Conservation (phyloP, 2,329 filamentous ascomycete species). For the Cyphellophora attinorum region DNA sequence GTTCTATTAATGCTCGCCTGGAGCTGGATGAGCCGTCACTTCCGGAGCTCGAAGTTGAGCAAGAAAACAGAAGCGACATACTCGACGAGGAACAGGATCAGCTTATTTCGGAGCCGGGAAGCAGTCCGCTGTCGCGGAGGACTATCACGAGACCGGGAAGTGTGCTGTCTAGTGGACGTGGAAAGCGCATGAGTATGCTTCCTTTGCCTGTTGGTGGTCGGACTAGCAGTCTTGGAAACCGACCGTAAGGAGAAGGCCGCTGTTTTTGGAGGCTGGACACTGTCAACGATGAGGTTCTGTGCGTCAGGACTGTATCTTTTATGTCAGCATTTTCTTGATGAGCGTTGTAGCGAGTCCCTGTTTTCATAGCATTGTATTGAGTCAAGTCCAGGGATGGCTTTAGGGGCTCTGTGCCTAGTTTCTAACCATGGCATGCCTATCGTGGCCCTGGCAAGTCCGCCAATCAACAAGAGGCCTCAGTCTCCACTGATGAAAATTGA, state of each 20-base stretch:
- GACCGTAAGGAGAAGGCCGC: too few relatives aligned
- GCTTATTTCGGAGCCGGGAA: conserved; percentile 14
- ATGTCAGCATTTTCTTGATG: conserved; percentile 1
- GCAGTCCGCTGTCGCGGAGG: conserved; percentile 17
- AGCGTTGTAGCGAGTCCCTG: background rate
- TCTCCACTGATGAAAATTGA: too few relatives aligned
- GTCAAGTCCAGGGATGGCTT: too few relatives aligned
- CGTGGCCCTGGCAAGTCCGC: too few relatives aligned
- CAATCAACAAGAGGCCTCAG: too few relatives aligned
- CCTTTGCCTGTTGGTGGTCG: conserved; percentile 13
- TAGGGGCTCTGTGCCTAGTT: too few relatives aligned
- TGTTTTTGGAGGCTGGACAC: too few relatives aligned
- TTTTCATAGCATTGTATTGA: too few relatives aligned
- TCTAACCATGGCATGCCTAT: too few relatives aligned
- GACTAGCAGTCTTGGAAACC: conserved; percentile 1
- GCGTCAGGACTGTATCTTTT: too few relatives aligned
- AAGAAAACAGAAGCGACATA: conserved; percentile 6
- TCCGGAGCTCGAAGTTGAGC: conserved; percentile 4
- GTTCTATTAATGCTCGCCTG: conserved; percentile 1
- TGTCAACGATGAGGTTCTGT: too few relatives aligned
- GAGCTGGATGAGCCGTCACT: conserved; percentile 6
- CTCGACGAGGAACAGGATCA: conserved; percentile 17
- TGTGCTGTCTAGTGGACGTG: conserved; percentile 13
- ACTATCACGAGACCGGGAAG: conserved; percentile 18
- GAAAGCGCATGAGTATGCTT: conserved; percentile 18